Conservation (phyloP, 306 rosid genomes). For the Quercus bicolor region DNA sequence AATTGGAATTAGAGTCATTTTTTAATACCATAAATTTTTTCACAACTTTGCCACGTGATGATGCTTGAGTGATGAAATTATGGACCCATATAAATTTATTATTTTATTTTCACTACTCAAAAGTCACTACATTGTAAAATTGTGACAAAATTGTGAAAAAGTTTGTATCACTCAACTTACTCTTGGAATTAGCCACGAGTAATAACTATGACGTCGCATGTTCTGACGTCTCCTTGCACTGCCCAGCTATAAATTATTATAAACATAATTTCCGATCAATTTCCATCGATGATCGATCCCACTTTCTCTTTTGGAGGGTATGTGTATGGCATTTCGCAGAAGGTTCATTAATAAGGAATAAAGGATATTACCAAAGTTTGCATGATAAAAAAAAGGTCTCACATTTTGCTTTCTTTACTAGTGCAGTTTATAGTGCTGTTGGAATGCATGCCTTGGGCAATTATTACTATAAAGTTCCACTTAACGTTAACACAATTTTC, state of each 20-base stretch:
- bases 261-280: too few species aligned
- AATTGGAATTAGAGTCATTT: too few species aligned
- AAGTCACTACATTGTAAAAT: accelerated
- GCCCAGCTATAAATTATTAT: too few species aligned
- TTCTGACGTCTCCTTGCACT: too few species aligned
- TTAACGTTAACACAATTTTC: background rate
- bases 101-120: too few species aligned
- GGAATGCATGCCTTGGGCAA: background rate
- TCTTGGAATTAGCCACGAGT: too few species aligned
- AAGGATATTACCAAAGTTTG: background rate
- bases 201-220: too few species aligned
- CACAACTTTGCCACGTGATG: too few species aligned
- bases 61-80: accelerated
- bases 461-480: background rate
- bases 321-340: background rate
- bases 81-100: accelerated
- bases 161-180: too few species aligned
- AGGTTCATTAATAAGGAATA: background rate
- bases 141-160: too few species aligned
- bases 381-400: background rate
- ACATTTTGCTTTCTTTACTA: background rate
- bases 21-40: too few species aligned
- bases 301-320: background rate
- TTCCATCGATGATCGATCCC: too few species aligned
- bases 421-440: background rate